Evolutionary conservation across 2,329 filamentous ascomycete genomes (phyloP).

Genomic region (Pezicula rhizophila): DNA sequence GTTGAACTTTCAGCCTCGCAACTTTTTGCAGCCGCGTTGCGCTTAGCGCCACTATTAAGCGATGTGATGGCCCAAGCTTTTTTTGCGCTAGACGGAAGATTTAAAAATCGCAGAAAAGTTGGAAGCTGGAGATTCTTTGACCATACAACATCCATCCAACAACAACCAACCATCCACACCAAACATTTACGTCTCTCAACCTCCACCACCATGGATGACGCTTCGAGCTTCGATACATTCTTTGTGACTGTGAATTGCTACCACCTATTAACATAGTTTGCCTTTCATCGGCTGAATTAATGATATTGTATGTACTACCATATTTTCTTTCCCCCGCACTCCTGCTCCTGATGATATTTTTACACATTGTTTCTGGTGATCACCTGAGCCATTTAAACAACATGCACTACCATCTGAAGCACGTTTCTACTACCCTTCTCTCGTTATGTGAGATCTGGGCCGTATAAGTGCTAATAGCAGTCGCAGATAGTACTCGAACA

Average conservation of each 20-base stretch:
- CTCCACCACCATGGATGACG: background rate
- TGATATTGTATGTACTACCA: background rate
- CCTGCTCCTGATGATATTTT: constrained; percentile 27
- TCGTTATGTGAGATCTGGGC: constrained; percentile 7
- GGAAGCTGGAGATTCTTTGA: background rate
- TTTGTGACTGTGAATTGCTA: background rate
- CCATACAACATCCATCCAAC: too few relatives aligned
- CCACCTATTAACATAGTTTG: background rate
- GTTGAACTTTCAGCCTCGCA: background rate
- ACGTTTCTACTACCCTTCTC: constrained; percentile 6
- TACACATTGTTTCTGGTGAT: constrained; percentile 28
- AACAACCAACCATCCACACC: background rate
- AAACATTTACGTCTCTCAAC: background rate
- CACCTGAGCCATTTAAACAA: constrained; percentile 36
- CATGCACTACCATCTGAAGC: constrained; percentile 76
- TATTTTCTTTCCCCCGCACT: constrained; percentile 3
- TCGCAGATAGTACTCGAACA: background rate
- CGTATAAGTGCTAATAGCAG: constrained; percentile 13
- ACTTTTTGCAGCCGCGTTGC: constrained; percentile 1
- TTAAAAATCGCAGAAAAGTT: background rate
- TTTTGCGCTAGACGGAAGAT: background rate
- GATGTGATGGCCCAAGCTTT: background rate
- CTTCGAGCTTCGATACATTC: too few relatives aligned
- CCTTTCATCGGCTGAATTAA: too few relatives aligned
- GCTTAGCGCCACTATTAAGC: background rate